Base-by-base conservation (phyloP, 2,329 filamentous ascomycete genomes). In the Hymenoscyphus fructigenus region DNA sequence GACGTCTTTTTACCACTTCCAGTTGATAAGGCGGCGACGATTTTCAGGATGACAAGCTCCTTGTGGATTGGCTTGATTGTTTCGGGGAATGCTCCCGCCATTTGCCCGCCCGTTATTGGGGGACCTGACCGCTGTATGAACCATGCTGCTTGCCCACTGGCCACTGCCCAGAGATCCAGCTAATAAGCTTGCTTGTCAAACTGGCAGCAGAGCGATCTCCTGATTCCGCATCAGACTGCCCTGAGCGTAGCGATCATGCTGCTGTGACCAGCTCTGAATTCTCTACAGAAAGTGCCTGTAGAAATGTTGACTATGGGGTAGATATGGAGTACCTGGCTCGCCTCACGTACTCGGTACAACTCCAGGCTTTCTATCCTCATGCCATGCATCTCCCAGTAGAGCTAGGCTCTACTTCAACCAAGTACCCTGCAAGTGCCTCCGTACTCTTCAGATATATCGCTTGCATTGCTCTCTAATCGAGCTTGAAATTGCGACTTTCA, bases 51-150 rank as follows among this genome's bases (percentile, higher is more conserved):
- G 47, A 53, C 47, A 53, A 50, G 14, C 36, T 17, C 36, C 36
- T 38, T 38, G 36, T 38, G 36, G 47, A 53, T 23, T 26, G 23
- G 47, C 47, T 53, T 53, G 47, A 53, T 53, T 53, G 20, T 53
- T 53, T 26, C 20, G 47, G 47, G 44, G 47, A 26, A 53, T 53
- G 20, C 47, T 53, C 47, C 47, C 47, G 47, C 47, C 4, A 26
- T 53, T 53, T 26, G 47, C 20, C 47, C 47, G 47, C 20, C 47
- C 44, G 44, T 50, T 50, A 26, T 50, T 50, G 44, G 44, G 44
- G 20, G 44, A 50, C 44, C 44, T 50, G 44, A 50, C 44, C 47
- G 23, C 20, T 53, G 2, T 53, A 14, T 23, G 47, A 53, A 53
- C 47, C 47, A 53, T 53, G n/a, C 23, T 20, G 44, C n/a, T 23